These are phyloP conservation scores for Mayamaea pseudoterrestris DNA, from an alignment of 108 stramenopile species.

Conservation along the genomic window DNA sequence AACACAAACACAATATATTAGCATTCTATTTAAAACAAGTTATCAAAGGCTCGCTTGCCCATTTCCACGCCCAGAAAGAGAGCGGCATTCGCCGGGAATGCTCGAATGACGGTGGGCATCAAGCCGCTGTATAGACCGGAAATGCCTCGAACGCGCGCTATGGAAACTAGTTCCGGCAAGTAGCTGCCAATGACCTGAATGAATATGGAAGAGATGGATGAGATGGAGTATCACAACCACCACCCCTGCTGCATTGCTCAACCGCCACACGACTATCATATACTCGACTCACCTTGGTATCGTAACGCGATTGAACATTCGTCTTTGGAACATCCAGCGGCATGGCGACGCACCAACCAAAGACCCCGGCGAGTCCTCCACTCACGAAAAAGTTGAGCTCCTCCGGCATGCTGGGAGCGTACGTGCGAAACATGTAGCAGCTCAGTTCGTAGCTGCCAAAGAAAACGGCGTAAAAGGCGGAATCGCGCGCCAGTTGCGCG, in stretches of 20 bases:
- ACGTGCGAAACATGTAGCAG: conserved; percentile 67
- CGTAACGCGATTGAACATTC: conserved; percentile 79
- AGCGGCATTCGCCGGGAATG: conserved; percentile 86
- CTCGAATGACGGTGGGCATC: conserved; percentile 69
- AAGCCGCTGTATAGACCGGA: conserved; percentile 67
- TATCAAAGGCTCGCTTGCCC: conserved; percentile 75
- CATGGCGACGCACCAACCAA: conserved; percentile 78
- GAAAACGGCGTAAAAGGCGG: conserved; percentile 69
- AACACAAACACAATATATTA: too few relatives aligned
- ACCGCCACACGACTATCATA: too few relatives aligned
- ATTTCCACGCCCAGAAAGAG: conserved; percentile 84
- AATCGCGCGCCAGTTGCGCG: conserved; percentile 77
- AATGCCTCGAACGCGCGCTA: conserved; percentile 56
- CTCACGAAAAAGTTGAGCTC: conserved; percentile 76
- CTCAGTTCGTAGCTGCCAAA: conserved; percentile 78
- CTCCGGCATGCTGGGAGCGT: conserved; percentile 74
- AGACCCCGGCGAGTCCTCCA: conserved; percentile 84
- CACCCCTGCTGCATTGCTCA: too few relatives aligned
- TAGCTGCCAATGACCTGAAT: conserved; percentile 79
- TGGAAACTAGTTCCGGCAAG: conserved; percentile 64
- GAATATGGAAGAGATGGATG: too few relatives aligned
- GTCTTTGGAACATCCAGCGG: conserved; percentile 90
- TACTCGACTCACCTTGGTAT: too few relatives aligned
- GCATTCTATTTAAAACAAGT: conserved; percentile 36
- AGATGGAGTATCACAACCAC: too few relatives aligned